phyloP scores from a whole-genome alignment of 768 basidiomycete species.

The Lactarius hengduanensis region DNA sequence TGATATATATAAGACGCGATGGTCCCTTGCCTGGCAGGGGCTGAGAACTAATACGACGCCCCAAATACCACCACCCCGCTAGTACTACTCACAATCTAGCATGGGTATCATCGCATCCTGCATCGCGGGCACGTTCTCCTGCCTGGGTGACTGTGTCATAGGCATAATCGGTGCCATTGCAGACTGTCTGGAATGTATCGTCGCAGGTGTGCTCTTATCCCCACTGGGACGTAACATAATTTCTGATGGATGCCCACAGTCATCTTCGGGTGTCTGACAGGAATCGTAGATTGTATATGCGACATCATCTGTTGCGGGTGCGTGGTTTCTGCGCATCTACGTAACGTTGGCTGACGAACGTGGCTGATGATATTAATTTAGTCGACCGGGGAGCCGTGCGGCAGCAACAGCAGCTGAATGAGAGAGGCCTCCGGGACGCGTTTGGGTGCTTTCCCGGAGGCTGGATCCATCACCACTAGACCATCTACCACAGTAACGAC shows the following conservation, averaged over 20 bases:
- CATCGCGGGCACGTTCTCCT: slow-evolving; percentile 34
- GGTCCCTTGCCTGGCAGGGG: too few species aligned
- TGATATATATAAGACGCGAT: background rate
- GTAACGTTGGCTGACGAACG: background rate
- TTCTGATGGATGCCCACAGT: slow-evolving; percentile 32
- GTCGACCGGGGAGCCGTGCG: slow-evolving; percentile 3
- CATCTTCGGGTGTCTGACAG: slow-evolving; percentile 42
- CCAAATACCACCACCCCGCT: background rate
- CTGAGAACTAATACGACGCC: background rate
- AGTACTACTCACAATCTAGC: background rate
- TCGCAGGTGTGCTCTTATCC: slow-evolving; percentile 37
- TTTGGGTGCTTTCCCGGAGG: slow-evolving; percentile 2
- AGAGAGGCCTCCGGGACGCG: slow-evolving; percentile 14
- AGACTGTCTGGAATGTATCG: slow-evolving; percentile 47
- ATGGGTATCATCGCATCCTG: slow-evolving; percentile 27
- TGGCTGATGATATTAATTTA: background rate
- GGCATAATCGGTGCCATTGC: slow-evolving; percentile 41
- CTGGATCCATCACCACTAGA: background rate
- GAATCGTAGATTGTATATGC: slow-evolving; percentile 45
- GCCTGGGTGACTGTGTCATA: slow-evolving; percentile 46
- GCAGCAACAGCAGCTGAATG: background rate
- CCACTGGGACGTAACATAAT: background rate
- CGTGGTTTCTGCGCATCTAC: slow-evolving; percentile 13
- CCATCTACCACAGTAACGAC: background rate
- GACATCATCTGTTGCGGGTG: slow-evolving; percentile 46